Evolutionary conservation across 306 rosid genomes (phyloP).

Genomic region (Gynostemma pentaphyllum): DNA sequence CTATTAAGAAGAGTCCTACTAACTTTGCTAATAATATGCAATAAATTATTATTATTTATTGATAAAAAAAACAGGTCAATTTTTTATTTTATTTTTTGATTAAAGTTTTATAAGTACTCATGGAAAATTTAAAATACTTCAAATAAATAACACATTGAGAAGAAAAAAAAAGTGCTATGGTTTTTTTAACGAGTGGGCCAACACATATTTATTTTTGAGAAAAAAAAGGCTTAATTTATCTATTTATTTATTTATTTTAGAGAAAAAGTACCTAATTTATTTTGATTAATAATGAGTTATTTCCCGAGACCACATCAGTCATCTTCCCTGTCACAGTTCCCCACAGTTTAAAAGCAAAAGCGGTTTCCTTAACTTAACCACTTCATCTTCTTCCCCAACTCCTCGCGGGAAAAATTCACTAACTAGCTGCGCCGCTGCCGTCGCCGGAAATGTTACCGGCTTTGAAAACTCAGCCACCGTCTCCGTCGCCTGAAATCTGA

Average conservation of each 20-base stretch:
- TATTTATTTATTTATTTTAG: background rate
- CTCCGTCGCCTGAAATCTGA: background rate
- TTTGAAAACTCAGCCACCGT: conserved; percentile 17
- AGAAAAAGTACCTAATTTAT: background rate
- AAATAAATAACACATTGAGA: background rate
- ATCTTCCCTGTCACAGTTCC: conserved; percentile 1
- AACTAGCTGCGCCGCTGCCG: background rate
- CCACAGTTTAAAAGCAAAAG: conserved; percentile 10
- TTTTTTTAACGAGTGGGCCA: background rate
- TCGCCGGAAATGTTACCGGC: conserved; percentile 65
- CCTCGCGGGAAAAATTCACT: background rate
- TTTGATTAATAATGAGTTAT: background rate
- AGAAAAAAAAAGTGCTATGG: background rate
- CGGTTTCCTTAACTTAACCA: background rate
- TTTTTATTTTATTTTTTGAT: no score
- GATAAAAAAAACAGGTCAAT: no score
- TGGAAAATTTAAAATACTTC: no score
- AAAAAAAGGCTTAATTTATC: background rate
- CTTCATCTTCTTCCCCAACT: background rate
- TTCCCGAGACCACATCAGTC: background rate
- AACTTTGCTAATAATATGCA: no score
- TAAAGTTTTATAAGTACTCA: no score
- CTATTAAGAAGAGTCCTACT: no score
- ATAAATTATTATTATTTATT: no score
- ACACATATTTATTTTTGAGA: background rate